phyloP scores from a whole-genome alignment of 176 grass and related monocot species.

The Lolium rigidum region DNA sequence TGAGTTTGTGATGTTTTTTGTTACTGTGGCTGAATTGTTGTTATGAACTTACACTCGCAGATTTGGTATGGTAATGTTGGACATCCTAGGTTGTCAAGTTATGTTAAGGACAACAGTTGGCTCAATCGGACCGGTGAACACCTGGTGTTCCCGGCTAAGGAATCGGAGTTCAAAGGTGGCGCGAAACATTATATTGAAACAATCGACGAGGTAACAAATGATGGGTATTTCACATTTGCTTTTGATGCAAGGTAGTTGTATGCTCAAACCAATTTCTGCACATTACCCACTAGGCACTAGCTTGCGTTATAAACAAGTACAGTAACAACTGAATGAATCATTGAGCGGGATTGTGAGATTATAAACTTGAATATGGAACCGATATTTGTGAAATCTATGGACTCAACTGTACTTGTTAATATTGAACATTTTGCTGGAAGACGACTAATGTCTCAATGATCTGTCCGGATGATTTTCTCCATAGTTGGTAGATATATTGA shows the following conservation, averaged over 20 bases:
- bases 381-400: background rate
- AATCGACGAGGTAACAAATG: constrained; percentile 77
- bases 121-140: constrained; percentile 66
- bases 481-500: background rate
- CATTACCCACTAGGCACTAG: background rate
- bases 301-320: background rate
- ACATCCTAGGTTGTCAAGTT: constrained; percentile 76
- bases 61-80: constrained; percentile 80
- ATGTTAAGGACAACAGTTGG: constrained; percentile 75
- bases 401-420: background rate
- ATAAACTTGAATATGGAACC: background rate
- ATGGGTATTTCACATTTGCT: constrained; percentile 6
- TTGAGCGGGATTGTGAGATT: background rate
- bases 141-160: constrained; percentile 64
- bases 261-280: constrained; percentile 21
- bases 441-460: background rate
- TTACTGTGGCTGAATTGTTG: constrained; percentile 18
- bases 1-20: constrained; percentile 1
- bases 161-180: constrained; percentile 84
- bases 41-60: constrained; percentile 49
- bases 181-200: constrained; percentile 72
- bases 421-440: constrained; percentile 19
- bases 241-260: constrained; percentile 26
- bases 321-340: background rate
- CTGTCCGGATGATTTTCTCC: background rate